phyloP scores from a whole-genome alignment of 345 rosid genomes.

The Trapa bicornis region DNA sequence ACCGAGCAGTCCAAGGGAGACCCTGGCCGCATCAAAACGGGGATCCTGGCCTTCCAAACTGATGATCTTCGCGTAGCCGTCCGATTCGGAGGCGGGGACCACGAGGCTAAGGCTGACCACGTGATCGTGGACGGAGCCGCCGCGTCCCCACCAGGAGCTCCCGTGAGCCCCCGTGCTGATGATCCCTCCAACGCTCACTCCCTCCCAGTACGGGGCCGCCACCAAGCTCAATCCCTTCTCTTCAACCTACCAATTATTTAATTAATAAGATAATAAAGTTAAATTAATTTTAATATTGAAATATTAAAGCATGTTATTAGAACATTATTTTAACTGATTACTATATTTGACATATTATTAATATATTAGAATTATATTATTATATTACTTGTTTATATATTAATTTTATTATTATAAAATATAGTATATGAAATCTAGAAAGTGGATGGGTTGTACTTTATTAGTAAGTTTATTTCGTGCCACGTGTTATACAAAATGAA shows the following conservation, averaged over 20 bases:
- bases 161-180: constrained; percentile 91
- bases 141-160: constrained; percentile 87
- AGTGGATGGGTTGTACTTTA: too few relatives aligned
- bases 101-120: constrained; percentile 56
- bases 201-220: constrained; percentile 89
- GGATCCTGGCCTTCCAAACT: constrained; percentile 36
- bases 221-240: constrained; percentile 49
- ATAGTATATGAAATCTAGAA: too few relatives aligned
- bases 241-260: constrained; percentile 27
- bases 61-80: constrained; percentile 56
- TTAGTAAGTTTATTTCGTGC: too few relatives aligned
- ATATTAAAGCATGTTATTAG: too few relatives aligned
- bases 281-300: too few relatives aligned
- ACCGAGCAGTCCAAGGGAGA: constrained; percentile 66
- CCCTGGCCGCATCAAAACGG: constrained; percentile 59
- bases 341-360: too few relatives aligned
- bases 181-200: constrained; percentile 74
- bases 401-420: too few relatives aligned
- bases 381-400: too few relatives aligned
- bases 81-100: constrained; percentile 38
- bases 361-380: too few relatives aligned
- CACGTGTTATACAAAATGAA: too few relatives aligned
- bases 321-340: too few relatives aligned
- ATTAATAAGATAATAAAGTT: neutral
- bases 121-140: constrained; percentile 89